phyloP scores from a whole-genome alignment of 352 stramenopile species.

The Globisporangium paroecandrum region DNA sequence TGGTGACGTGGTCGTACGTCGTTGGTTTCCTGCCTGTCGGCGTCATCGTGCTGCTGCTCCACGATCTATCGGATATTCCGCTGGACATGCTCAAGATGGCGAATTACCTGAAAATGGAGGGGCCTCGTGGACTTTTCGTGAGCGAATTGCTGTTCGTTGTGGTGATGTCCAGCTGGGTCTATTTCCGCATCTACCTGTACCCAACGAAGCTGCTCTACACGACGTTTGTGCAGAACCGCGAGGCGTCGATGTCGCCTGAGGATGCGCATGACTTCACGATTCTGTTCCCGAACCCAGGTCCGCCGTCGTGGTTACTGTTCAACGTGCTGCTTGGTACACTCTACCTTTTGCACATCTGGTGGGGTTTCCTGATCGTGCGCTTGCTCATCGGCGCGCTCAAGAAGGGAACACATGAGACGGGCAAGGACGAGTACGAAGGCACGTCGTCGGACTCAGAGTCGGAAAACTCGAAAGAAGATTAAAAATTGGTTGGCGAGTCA shows the following conservation, averaged over 20 bases:
- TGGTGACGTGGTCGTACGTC: slow-evolving; percentile 82
- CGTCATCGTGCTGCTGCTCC: slow-evolving; percentile 79
- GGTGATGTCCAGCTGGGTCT: slow-evolving; percentile 68
- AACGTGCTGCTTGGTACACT: slow-evolving; percentile 73
- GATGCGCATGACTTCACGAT: slow-evolving; percentile 69
- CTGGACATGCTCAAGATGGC: slow-evolving; percentile 88
- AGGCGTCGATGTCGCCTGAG: slow-evolving; percentile 69
- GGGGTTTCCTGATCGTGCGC: slow-evolving; percentile 70
- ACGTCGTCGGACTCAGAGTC: slow-evolving; percentile 77
- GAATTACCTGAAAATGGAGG: slow-evolving; percentile 89
- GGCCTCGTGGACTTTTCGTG: slow-evolving; percentile 57
- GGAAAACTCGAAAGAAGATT: slow-evolving; percentile 57
- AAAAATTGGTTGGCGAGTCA: slow-evolving; percentile 14
- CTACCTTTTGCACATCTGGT: slow-evolving; percentile 85
- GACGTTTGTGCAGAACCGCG: slow-evolving; percentile 65
- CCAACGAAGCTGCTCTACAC: slow-evolving; percentile 79
- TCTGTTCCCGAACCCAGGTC: slow-evolving; percentile 61
- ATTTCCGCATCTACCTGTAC: slow-evolving; percentile 87
- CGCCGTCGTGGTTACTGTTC: slow-evolving; percentile 80
- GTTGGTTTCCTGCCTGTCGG: slow-evolving; percentile 81
- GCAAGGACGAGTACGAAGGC: slow-evolving; percentile 86
- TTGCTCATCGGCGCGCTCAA: slow-evolving; percentile 64
- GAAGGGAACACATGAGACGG: slow-evolving; percentile 71
- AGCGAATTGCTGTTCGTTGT: slow-evolving; percentile 74
- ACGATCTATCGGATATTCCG: slow-evolving; percentile 87